These are phyloP conservation scores for Phytophthora rubi DNA, from an alignment of 352 stramenopile genomes.

Conservation along the genomic window DNA sequence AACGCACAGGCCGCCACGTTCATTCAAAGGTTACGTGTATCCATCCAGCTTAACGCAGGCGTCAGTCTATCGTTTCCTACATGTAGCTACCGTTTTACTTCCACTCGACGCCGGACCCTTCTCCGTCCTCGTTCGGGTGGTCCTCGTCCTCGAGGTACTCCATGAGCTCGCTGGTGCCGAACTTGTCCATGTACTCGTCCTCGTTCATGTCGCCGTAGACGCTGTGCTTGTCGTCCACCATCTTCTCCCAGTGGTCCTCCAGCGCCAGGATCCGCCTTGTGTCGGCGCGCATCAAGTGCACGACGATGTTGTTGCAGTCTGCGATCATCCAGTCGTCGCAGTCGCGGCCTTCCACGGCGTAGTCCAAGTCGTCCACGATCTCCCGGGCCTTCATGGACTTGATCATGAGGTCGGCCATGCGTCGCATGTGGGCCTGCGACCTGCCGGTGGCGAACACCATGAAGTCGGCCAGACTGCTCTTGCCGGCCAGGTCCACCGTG, in stretches of 20 bases:
- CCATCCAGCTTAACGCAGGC: neutral
- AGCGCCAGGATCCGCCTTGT: constrained; percentile 77
- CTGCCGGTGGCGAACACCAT: constrained; percentile 91
- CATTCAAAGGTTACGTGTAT: constrained; percentile 12
- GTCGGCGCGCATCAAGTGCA: constrained; percentile 87
- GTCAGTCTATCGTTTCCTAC: constrained; percentile 20
- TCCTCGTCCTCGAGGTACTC: constrained; percentile 80
- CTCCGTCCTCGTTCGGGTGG: constrained; percentile 41
- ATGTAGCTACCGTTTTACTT: constrained; percentile 53
- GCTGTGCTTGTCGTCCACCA: constrained; percentile 84
- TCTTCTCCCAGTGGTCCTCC: constrained; percentile 86
- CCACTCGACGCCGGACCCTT: constrained; percentile 62
- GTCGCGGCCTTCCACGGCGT: constrained; percentile 86
- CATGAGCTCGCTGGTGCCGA: constrained; percentile 87
- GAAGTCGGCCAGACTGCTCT: constrained; percentile 84
- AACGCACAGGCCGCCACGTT: constrained; percentile 6
- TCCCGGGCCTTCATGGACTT: constrained; percentile 79
- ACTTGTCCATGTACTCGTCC: constrained; percentile 90
- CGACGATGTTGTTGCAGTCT: constrained; percentile 90
- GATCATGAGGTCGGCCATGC: constrained; percentile 90
- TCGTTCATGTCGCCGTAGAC: constrained; percentile 83
- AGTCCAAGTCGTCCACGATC: constrained; percentile 79
- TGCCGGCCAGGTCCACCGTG: constrained; percentile 74
- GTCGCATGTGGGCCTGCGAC: constrained; percentile 86
- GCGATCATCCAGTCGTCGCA: constrained; percentile 94